A percentile compares a stretch with the other conserved stretches of the same genome.
These are phyloP conservation scores for Phytopythium mirpurense DNA, from an alignment of 352 stramenopile genomes.

Conservation along the genomic window DNA sequence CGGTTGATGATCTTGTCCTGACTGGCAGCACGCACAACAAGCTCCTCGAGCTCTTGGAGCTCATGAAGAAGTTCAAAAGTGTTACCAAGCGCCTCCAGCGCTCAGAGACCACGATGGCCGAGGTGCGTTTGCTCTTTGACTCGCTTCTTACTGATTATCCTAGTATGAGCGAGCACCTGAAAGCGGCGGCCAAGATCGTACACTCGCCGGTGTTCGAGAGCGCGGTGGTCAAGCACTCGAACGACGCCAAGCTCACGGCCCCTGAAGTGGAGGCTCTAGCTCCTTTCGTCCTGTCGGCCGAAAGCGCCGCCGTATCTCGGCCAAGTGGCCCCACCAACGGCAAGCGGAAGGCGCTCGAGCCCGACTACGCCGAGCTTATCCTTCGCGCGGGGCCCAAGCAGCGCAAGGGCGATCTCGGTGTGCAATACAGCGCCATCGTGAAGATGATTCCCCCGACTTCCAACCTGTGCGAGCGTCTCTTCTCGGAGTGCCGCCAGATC, in stretches of 20 bases:
- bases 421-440: background rate
- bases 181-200: background rate
- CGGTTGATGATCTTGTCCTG: constrained; percentile 1
- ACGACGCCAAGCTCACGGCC: background rate
- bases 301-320: background rate
- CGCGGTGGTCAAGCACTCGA: background rate
- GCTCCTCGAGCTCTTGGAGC: constrained; percentile 15
- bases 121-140: background rate
- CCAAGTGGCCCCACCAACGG: background rate
- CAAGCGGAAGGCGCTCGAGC: constrained; percentile 1
- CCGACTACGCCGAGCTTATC: constrained; percentile 4
- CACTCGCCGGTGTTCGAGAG: background rate
- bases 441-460: constrained; percentile 6
- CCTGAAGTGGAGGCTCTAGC: background rate
- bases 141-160: background rate
- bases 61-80: constrained; percentile 12
- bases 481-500: background rate
- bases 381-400: background rate
- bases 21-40: constrained; percentile 13
- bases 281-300: too few species aligned
- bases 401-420: background rate
- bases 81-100: constrained; percentile 1
- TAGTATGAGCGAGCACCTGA: background rate
- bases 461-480: constrained; percentile 6
- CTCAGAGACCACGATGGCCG: background rate